phyloP scores from a whole-genome alignment of 2,329 filamentous ascomycete genomes.

The Claviceps monticola region DNA sequence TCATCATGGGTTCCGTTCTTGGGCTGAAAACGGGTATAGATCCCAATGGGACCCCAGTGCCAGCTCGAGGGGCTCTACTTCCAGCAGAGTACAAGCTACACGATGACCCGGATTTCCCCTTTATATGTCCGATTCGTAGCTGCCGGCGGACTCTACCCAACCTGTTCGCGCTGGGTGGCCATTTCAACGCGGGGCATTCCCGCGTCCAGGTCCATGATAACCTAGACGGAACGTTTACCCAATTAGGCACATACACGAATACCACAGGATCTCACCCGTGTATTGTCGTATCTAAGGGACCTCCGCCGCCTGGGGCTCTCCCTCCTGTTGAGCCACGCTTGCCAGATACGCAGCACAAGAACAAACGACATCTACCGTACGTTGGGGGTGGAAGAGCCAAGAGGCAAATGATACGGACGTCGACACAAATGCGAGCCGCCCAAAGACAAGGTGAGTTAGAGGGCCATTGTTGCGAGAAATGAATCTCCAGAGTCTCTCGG shows the following conservation, averaged over 20 bases:
- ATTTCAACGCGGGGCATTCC: conserved; percentile 15
- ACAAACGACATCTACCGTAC: neutral
- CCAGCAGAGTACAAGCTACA: conserved; percentile 19
- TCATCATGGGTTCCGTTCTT: neutral
- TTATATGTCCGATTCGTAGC: conserved; percentile 23
- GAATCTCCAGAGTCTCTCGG: neutral
- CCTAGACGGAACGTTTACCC: conserved; percentile 24
- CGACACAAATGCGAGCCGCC: neutral
- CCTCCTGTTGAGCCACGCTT: conserved; percentile 4
- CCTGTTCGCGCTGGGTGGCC: conserved; percentile 12
- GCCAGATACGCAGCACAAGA: neutral
- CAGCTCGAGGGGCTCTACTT: conserved; percentile 16
- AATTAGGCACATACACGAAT: conserved; percentile 15
- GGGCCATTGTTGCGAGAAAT: neutral
- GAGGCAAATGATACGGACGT: neutral
- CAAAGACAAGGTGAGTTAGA: neutral
- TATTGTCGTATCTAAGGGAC: conserved; percentile 16
- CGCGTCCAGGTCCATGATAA: conserved; percentile 25
- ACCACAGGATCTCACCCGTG: conserved; percentile 11
- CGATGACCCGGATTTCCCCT: conserved; percentile 12
- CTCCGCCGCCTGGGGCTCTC: conserved; percentile 9
- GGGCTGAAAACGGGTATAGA: neutral
- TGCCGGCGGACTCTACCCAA: conserved; percentile 18
- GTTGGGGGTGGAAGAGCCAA: neutral
- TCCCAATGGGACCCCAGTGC: neutral